phyloP scores from a whole-genome alignment of 306 rosid species.

The Dalbergia oliveri region DNA sequence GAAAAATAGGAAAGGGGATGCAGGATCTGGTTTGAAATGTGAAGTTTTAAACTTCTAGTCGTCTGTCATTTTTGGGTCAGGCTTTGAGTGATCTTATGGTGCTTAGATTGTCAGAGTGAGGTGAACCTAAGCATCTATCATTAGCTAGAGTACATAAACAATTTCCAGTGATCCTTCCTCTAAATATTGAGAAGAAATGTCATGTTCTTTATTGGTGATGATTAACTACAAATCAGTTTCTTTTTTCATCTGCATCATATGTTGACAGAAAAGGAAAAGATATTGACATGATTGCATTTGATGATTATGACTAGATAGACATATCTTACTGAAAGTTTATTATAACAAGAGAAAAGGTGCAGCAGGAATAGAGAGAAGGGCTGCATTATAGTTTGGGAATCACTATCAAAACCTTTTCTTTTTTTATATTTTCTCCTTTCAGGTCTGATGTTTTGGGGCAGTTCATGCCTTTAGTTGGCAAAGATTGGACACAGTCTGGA shows the following conservation, averaged over 20 bases:
- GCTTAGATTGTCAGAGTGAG: slow-evolving; percentile 16
- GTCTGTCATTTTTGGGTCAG: slow-evolving; percentile 8
- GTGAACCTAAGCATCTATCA: slow-evolving; percentile 27
- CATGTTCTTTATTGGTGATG: not conserved
- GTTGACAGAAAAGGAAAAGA: slow-evolving; percentile 12
- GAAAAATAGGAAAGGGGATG: slow-evolving; percentile 1
- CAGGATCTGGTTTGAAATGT: slow-evolving; percentile 33
- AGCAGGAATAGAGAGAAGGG: not conserved
- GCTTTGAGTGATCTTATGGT: slow-evolving; percentile 26
- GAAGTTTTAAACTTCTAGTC: slow-evolving; percentile 6
- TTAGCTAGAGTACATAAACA: slow-evolving; percentile 7
- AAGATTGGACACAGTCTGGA: slow-evolving; percentile 97
- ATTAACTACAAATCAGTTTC: not conserved
- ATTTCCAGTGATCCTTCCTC: not conserved
- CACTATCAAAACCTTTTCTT: not conserved
- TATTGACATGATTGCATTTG: slow-evolving; percentile 32
- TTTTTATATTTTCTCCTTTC: slow-evolving; percentile 32
- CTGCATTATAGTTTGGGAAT: slow-evolving; percentile 37
- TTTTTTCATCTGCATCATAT: not conserved
- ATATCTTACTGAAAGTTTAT: slow-evolving; percentile 22
- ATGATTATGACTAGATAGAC: slow-evolving; percentile 6
- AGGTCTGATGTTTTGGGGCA: slow-evolving; percentile 99
- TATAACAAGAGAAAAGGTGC: not conserved
- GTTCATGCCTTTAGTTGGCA: slow-evolving; percentile 99
- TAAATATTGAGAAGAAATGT: slow-evolving; percentile 6